Base-by-base conservation (phyloP, 2,329 filamentous ascomycete genomes). In the Pseudogymnoascus sp. region DNA sequence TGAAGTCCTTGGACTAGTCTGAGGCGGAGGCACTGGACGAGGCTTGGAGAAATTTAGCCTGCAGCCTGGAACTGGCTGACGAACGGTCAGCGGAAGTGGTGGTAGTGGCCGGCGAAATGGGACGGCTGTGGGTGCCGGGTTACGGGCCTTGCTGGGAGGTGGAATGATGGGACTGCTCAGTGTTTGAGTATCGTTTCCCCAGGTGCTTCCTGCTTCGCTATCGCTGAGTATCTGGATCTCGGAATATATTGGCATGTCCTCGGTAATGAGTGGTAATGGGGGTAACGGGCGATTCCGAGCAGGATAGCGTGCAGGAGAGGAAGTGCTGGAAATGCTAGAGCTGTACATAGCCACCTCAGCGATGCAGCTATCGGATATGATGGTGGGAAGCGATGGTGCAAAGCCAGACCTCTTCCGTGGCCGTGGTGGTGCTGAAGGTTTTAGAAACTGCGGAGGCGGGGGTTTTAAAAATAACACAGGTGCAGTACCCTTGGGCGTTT, bases 361-460 rank as follows among this genome's bases (percentile, higher is more conserved):
- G 10, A 56, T 56, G 50, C 50, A 56, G 50, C 50, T 56, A 33
- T 56, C 50, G 16, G 50, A 56, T 56, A 56, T 56, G 1, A 56
- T 56, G 28, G 50, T 56, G 10, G 50, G 50, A 56, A 56, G 50
- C 28, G 50, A 56, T 6, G 50, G 50, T 16, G 50, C 50, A 56
- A 56, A 56, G 12, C 50, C 50, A 11, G 8, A 7, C 28, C 50
- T 56, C 28, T 56, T 56, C 28, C 50, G 50, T 33, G 16, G 50
- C 28, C 50, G 28, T 33, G 50, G 16, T 12, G 28, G 50, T 14
- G 50, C 16, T 12, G 28, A 18, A 4, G 28, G 50, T 33, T 56
- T 56, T 56, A 56, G 50, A 56, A 56, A 56, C 28, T 56, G 50
- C 12, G 50, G 50, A 33, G 50, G 28, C 28, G 28, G n/a, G 18